phyloP scores from a whole-genome alignment of 257 asterid genomes.

The Capsicum rhomboideum region DNA sequence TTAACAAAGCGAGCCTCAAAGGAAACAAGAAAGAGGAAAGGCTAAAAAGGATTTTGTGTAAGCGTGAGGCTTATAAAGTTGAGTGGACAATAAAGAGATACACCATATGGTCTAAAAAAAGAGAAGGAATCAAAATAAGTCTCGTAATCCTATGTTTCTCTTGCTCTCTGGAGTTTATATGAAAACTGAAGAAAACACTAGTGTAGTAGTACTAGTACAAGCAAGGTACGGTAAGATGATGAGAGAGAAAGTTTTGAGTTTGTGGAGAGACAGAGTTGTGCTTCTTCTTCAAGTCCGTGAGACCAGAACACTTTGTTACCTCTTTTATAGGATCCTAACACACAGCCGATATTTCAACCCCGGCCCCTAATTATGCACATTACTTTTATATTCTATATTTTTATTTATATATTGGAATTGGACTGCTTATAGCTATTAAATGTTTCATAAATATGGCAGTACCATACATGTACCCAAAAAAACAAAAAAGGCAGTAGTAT shows the following conservation, averaged over 20 bases:
- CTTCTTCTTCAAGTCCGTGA: conserved; percentile 8
- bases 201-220: background rate
- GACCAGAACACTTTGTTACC: conserved; percentile 30
- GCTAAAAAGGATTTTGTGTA: background rate
- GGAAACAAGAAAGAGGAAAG: background rate
- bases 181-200: background rate
- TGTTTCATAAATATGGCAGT: background rate
- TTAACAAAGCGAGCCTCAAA: background rate
- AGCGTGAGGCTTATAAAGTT: conserved; percentile 1
- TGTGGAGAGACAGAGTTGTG: conserved; percentile 9
- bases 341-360: conserved; percentile 24
- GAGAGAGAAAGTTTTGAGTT: background rate
- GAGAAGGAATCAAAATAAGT: background rate
- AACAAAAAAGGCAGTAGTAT: background rate
- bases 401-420: background rate
- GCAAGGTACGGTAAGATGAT: background rate
- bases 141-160: background rate
- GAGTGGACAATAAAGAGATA: background rate
- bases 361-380: background rate
- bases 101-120: background rate
- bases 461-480: background rate
- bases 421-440: background rate
- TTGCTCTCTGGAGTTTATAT: background rate
- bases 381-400: background rate
- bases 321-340: conserved; percentile 49